Evolutionary conservation across 139 green algal species (phyloP).

Genomic region (Protoeuglena noctilucae): DNA sequence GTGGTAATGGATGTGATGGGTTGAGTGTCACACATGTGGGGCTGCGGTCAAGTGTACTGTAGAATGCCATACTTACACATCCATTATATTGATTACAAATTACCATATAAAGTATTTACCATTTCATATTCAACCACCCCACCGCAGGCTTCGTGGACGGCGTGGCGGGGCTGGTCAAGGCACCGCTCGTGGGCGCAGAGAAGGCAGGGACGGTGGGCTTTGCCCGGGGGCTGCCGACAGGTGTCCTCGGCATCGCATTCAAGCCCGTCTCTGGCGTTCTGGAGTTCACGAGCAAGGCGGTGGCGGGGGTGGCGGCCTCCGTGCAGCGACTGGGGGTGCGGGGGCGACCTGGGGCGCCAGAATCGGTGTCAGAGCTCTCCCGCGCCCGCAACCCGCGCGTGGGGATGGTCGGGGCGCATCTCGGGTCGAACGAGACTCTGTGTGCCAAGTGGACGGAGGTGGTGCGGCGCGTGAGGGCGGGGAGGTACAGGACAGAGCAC

Average conservation of each 20-base stretch:
- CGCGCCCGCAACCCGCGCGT: too few species aligned
- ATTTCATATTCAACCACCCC: too few species aligned
- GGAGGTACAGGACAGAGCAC: conserved; percentile 6
- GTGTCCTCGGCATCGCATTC: conserved; percentile 21
- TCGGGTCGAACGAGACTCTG: too few species aligned
- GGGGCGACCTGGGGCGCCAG: background rate
- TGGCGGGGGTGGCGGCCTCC: conserved; percentile 10
- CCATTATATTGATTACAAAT: too few species aligned
- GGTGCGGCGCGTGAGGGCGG: conserved; percentile 5
- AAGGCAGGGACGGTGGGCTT: conserved; percentile 17
- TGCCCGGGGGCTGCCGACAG: conserved; percentile 23
- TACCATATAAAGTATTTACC: too few species aligned
- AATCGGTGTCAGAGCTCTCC: conserved; percentile 7
- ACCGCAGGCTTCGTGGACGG: conserved; percentile 15
- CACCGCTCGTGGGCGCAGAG: conserved; percentile 22
- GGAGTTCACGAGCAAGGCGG: conserved; percentile 23
- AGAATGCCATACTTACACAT: too few species aligned
- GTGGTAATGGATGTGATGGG: too few species aligned
- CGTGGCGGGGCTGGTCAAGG: conserved; percentile 25
- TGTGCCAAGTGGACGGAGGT: conserved; percentile 7
- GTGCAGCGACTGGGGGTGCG: conserved; percentile 1
- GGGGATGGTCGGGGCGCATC: too few species aligned
- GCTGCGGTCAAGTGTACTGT: too few species aligned
- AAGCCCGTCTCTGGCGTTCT: conserved; percentile 33
- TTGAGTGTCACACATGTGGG: too few species aligned